Evolutionary conservation across 345 rosid species (phyloP), one percentile per base, ranked within the genome.

Genomic region (Erysimum cheiranthoides): DNA sequence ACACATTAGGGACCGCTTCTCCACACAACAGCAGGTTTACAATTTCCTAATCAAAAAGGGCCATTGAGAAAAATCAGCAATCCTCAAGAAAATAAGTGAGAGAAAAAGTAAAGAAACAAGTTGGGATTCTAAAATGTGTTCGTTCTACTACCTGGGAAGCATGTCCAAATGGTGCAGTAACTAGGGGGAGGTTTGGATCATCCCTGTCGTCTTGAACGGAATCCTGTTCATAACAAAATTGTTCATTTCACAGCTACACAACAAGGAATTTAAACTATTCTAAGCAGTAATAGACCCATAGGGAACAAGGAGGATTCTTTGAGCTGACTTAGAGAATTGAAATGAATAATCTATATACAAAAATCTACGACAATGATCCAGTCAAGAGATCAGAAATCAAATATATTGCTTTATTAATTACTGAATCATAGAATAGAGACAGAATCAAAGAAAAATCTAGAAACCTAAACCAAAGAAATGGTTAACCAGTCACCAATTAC

Each of bases 101-200:
- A 74, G 36, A 53, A 40, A 51, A 61, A 43, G 42, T 62, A 64
- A 54, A 14, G 27, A 51, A 39, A 67, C 12, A 73, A 43, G 13
- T 16, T 14, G 49, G 68, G 49, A 50, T 30, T 54, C 30, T 61
- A 59, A 51, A 59, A 68, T 34, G 69, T 65, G 58, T 64, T 57
- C 0, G 42, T 61, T 77, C 36, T 5, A n/a, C 2, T 84, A 96
- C 98, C 97, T 96, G 99, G 5, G 99, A 96, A 8, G 99, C 99
- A 87, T 96, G 98, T 62, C 99, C 99, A 85, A 96, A 96, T 56
- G 99, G 99, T 56, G 93, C 97, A 38, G 99, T 96, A 58, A 96
- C 99, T 34, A 96, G 77, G 45, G 99, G 98, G 40, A 81, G 85
- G 82, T 82, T 82, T 71, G 96, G 97, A 83, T 96, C 99, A 70